phyloP scores from a whole-genome alignment of 495 filamentous ascomycete species.

The Hyaloscypha hepaticicola region DNA sequence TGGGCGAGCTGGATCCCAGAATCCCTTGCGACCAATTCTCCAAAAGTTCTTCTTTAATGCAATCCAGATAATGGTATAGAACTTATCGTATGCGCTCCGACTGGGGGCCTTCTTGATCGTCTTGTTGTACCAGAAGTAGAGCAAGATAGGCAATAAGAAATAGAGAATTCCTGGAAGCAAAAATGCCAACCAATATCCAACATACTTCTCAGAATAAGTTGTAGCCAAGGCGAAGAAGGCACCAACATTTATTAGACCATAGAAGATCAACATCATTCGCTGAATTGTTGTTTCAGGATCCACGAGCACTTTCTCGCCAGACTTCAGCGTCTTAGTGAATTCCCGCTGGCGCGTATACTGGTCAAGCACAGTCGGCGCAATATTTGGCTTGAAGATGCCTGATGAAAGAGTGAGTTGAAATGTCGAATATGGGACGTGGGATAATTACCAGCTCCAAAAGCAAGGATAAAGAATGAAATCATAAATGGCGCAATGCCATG shows the following conservation, averaged over 20 bases:
- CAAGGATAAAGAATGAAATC: conserved; percentile 55
- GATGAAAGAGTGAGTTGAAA: neutral
- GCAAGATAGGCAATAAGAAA: conserved; percentile 50
- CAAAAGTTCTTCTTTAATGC: conserved; percentile 51
- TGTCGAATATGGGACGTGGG: neutral
- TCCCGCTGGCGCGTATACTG: conserved; percentile 45
- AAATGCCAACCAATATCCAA: conserved; percentile 74
- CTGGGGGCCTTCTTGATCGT: conserved; percentile 46
- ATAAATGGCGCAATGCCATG: conserved; percentile 56
- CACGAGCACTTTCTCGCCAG: conserved; percentile 61
- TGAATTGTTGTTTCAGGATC: conserved; percentile 58
- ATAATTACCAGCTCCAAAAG: conserved; percentile 64
- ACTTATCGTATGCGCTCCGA: conserved; percentile 53
- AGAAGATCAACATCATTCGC: conserved; percentile 61
- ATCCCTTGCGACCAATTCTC: conserved; percentile 37
- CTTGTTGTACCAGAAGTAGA: conserved; percentile 48
- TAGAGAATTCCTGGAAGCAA: conserved; percentile 63
- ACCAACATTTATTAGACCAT: conserved; percentile 64
- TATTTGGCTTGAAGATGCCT: conserved; percentile 62
- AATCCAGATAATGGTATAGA: conserved; percentile 54
- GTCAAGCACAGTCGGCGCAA: conserved; percentile 57
- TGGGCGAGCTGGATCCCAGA: conserved; percentile 67
- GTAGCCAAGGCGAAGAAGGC: conserved; percentile 30
- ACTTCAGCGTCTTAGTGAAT: conserved; percentile 44
- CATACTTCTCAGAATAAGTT: conserved; percentile 68